These are phyloP conservation scores for Ajuga reptans DNA, from an alignment of 305 asterid genomes.

Conservation along the genomic window DNA sequence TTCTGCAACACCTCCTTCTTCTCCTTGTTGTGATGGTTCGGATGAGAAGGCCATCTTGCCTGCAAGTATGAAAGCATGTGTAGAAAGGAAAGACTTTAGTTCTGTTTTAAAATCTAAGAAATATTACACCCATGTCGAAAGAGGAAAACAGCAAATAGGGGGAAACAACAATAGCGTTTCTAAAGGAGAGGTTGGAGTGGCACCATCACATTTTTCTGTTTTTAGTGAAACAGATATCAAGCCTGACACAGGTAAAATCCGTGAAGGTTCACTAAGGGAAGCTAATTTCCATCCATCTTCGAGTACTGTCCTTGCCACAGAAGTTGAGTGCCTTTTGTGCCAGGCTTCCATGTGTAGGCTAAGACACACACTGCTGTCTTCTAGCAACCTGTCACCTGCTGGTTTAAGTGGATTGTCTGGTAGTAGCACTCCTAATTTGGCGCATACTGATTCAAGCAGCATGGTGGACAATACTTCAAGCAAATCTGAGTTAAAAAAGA, in stretches of 20 bases:
- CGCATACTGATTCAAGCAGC: slow-evolving; percentile 56
- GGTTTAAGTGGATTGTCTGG: slow-evolving; percentile 60
- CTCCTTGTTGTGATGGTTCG: slow-evolving; percentile 60
- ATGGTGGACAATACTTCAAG: slow-evolving; percentile 50
- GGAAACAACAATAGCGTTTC: slow-evolving; percentile 39
- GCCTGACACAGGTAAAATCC: slow-evolving; percentile 35
- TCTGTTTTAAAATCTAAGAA: slow-evolving; percentile 48
- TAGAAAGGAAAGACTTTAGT: slow-evolving; percentile 40
- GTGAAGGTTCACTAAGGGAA: slow-evolving; percentile 42
- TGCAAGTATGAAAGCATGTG: slow-evolving; percentile 39
- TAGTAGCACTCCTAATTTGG: slow-evolving; percentile 45
- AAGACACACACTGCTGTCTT: slow-evolving; percentile 64
- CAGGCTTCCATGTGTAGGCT: slow-evolving; percentile 95
- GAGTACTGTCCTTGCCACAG: slow-evolving; percentile 77
- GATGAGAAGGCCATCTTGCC: slow-evolving; percentile 60
- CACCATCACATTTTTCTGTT: slow-evolving; percentile 44
- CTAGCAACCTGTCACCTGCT: slow-evolving; percentile 40
- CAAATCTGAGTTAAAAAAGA: slow-evolving; percentile 75
- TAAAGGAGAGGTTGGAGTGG: slow-evolving; percentile 41
- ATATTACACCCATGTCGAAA: slow-evolving; percentile 64
- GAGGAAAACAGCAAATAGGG: slow-evolving; percentile 41
- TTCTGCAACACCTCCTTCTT: slow-evolving; percentile 87
- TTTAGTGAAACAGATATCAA: slow-evolving; percentile 43
- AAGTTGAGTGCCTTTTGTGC: slow-evolving; percentile 76
- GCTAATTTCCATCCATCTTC: slow-evolving; percentile 50